These are phyloP conservation scores for Scalesia atractyloides DNA, from an alignment of 129 eudicot genomes.

Conservation along the genomic window DNA sequence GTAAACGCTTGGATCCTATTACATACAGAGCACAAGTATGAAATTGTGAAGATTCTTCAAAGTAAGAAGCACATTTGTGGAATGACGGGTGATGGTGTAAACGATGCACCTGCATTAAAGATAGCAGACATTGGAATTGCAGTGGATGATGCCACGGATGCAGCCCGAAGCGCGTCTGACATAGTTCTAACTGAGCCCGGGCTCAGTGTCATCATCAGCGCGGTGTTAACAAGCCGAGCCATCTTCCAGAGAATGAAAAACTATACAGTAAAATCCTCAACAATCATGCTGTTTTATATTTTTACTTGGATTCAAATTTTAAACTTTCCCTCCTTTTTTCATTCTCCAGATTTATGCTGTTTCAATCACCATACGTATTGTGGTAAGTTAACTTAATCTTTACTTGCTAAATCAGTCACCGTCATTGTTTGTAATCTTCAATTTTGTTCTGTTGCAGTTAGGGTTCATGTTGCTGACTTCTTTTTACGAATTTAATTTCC, in stretches of 20 bases:
- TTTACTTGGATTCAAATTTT: constrained; percentile 7
- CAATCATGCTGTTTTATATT: neutral
- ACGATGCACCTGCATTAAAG: constrained; percentile 49
- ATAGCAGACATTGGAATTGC: constrained; percentile 50
- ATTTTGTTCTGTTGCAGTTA: constrained; percentile 37
- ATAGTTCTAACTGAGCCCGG: constrained; percentile 50
- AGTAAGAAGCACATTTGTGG: constrained; percentile 51
- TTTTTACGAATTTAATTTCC: constrained; percentile 52
- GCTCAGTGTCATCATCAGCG: constrained; percentile 51
- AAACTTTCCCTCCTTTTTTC: neutral
- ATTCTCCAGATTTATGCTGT: constrained; percentile 53
- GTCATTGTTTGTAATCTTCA: constrained; percentile 12
- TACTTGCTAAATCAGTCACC: constrained; percentile 12
- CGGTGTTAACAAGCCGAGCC: constrained; percentile 49
- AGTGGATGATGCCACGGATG: constrained; percentile 52
- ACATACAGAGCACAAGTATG: constrained; percentile 51
- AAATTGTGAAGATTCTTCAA: constrained; percentile 50
- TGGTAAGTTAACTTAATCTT: constrained; percentile 32
- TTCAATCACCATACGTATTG: constrained; percentile 57
- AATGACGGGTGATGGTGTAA: constrained; percentile 53
- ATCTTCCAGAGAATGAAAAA: constrained; percentile 50
- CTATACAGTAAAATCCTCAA: constrained; percentile 31
- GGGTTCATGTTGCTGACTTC: constrained; percentile 59
- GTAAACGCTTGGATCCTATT: neutral
- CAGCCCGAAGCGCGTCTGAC: constrained; percentile 50